Evolutionary conservation across 2,329 filamentous ascomycete genomes (phyloP).

Genomic region (Kalaharituber pfeilii): DNA sequence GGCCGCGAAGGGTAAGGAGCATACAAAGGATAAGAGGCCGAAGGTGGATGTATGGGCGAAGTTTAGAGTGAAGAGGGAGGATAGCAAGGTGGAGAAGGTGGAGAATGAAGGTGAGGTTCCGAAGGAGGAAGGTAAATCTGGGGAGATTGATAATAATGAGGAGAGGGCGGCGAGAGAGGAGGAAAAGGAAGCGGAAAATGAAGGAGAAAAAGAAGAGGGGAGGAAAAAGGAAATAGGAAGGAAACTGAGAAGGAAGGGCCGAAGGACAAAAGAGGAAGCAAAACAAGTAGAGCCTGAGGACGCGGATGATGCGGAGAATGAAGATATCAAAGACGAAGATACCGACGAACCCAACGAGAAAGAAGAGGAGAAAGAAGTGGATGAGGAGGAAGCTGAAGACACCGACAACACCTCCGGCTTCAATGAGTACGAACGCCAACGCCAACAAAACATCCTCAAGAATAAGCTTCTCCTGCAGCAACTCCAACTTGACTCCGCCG

Average conservation of each 20-base stretch:
- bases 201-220: neutral
- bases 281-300: slow-evolving; percentile 1
- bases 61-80: neutral
- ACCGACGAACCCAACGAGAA: neutral
- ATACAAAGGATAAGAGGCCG: neutral
- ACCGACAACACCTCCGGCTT: slow-evolving; percentile 1
- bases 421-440: slow-evolving; percentile 24
- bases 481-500: slow-evolving; percentile 21
- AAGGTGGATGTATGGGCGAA: neutral
- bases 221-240: slow-evolving; percentile 2
- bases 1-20: neutral
- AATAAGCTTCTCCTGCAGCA: slow-evolving; percentile 24
- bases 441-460: slow-evolving; percentile 24
- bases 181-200: slow-evolving; percentile 1
- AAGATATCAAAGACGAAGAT: slow-evolving; percentile 6
- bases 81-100: slow-evolving; percentile 3
- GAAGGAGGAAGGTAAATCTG: neutral
- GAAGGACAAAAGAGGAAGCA: neutral
- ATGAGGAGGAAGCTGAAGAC: slow-evolving; percentile 3
- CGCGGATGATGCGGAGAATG: slow-evolving; percentile 5
- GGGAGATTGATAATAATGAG: too few relatives aligned
- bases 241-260: neutral
- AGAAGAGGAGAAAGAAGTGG: slow-evolving; percentile 4
- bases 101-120: slow-evolving; percentile 16
- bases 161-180: neutral